These are phyloP conservation scores for Ceratorhiza oryzae-sativae DNA, from an alignment of 1,284 basidiomycete species.

Conservation along the genomic window DNA sequence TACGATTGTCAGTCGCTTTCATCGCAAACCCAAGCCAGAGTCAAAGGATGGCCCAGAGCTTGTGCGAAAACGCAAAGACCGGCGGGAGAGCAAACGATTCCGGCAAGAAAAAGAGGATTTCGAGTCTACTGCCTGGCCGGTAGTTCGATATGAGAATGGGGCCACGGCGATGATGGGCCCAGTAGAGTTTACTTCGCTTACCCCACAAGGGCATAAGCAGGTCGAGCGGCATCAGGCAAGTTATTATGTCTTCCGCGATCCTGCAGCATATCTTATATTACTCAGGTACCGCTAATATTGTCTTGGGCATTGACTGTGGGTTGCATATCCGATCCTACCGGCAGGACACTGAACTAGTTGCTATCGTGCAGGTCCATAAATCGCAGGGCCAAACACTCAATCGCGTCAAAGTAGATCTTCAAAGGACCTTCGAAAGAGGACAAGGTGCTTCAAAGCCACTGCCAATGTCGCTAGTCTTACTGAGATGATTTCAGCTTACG, in stretches of 20 bases:
- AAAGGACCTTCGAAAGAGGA: constrained; percentile 79
- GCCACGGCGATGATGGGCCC: constrained; percentile 33
- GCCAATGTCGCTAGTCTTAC: background rate
- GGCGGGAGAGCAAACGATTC: background rate
- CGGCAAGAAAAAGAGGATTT: background rate
- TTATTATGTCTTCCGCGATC: background rate
- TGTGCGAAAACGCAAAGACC: background rate
- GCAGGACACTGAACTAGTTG: background rate
- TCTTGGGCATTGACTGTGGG: constrained; percentile 65
- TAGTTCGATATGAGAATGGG: constrained; percentile 40
- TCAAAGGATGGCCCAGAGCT: background rate
- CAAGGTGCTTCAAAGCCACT: constrained; percentile 39
- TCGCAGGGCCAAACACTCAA: constrained; percentile 85
- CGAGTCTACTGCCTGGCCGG: constrained; percentile 36
- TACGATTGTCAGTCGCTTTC: background rate
- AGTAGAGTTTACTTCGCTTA: constrained; percentile 45
- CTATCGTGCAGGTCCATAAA: constrained; percentile 76
- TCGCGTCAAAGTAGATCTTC: constrained; percentile 73
- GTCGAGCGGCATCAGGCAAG: constrained; percentile 45
- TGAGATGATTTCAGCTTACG: constrained; percentile 45
- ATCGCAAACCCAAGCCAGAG: background rate
- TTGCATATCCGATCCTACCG: background rate
- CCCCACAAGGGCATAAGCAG: constrained; percentile 43
- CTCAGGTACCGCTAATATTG: constrained; percentile 78
- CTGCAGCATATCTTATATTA: constrained; percentile 25